Evolutionary conservation across 2,329 filamentous ascomycete species (phyloP).

Genomic region (Colletotrichum coccodes): DNA sequence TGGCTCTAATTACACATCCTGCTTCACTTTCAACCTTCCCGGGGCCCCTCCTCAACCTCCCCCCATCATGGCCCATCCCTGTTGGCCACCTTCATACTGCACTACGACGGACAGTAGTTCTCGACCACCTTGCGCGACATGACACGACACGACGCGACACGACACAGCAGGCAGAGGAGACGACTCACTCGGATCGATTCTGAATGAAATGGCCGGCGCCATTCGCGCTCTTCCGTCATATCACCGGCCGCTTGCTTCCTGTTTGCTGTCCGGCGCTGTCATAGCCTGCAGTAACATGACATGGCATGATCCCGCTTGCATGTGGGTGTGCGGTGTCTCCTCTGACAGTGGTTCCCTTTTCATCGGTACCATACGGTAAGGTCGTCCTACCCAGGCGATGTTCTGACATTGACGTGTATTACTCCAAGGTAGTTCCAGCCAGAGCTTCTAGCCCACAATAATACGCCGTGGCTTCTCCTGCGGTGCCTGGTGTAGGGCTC

Average conservation of each 20-base stretch:
- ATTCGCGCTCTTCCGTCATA: neutral
- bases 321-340: slow-evolving; percentile 2
- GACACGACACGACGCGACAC: neutral
- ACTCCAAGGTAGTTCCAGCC: neutral
- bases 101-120: neutral
- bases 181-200: neutral
- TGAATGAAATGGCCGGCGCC: slow-evolving; percentile 1
- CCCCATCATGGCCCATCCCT: slow-evolving; percentile 9
- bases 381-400: neutral
- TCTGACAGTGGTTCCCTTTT: neutral
- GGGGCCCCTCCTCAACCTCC: slow-evolving; percentile 7
- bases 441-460: neutral
- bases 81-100: neutral
- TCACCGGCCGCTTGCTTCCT: neutral
- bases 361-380: neutral
- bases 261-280: neutral
- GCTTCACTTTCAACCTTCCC: slow-evolving; percentile 24
- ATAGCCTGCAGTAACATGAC: slow-evolving; percentile 18
- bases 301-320: neutral
- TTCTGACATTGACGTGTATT: neutral
- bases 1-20: slow-evolving; percentile 15
- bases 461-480: neutral
- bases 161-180: neutral
- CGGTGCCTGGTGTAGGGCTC: neutral
- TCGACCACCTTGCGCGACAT: neutral